phyloP scores from a whole-genome alignment of 2,329 filamentous ascomycete species.

The Colletotrichum cuscutae region DNA sequence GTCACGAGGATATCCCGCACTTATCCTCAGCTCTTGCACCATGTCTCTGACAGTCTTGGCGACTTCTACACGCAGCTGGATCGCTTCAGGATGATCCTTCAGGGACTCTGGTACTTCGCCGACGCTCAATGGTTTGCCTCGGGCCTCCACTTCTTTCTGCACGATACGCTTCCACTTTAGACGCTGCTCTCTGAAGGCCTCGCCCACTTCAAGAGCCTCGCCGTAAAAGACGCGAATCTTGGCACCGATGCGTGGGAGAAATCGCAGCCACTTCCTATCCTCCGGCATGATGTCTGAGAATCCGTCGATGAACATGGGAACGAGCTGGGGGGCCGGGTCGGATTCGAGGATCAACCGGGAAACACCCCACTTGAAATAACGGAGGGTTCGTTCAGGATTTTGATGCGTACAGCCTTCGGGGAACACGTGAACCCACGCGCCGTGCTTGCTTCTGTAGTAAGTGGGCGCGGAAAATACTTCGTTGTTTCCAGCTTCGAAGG shows the following conservation, averaged over 20 bases:
- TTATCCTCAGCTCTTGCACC: conserved; percentile 80
- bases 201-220: conserved; percentile 77
- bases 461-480: conserved; percentile 79
- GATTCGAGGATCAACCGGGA: conserved; percentile 91
- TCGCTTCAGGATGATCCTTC: conserved; percentile 78
- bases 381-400: conserved; percentile 79
- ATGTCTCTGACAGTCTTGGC: conserved; percentile 81
- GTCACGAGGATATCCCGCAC: conserved; percentile 80
- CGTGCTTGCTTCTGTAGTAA: conserved; percentile 73
- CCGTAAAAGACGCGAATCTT: conserved; percentile 82
- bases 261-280: conserved; percentile 80
- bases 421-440: conserved; percentile 94
- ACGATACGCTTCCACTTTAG: conserved; percentile 78
- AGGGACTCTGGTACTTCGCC: conserved; percentile 74
- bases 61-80: conserved; percentile 78
- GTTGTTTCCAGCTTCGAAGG: conserved; percentile 63
- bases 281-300: conserved; percentile 91
- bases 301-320: conserved; percentile 96
- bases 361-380: conserved; percentile 99
- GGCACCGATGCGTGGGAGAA: conserved; percentile 79
- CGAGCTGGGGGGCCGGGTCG: conserved; percentile 85
- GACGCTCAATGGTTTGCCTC: conserved; percentile 41
- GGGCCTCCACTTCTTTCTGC: conserved; percentile 51
- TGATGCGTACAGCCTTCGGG: conserved; percentile 97
- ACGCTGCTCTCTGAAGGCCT: conserved; percentile 81